Percentiles rank a stretch among this genome's conserved stretches.
Conservation (phyloP, 768 basidiomycete species). For the Lentinus brumalis region DNA sequence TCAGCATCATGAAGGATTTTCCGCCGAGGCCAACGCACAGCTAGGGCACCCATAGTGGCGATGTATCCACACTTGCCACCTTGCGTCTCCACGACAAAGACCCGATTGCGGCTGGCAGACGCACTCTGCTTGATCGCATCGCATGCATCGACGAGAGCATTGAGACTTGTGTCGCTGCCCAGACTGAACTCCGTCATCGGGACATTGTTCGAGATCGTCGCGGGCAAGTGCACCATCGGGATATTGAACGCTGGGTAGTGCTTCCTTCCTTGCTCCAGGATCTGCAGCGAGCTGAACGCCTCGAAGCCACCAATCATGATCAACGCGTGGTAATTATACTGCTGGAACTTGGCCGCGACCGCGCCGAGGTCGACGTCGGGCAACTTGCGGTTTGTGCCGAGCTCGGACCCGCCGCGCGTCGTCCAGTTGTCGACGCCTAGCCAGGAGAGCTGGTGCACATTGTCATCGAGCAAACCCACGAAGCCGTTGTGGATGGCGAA, state of each 20-base stretch:
- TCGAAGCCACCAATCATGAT: conserved; percentile 97
- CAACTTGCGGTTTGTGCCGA: conserved; percentile 91
- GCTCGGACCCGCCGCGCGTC: conserved; percentile 93
- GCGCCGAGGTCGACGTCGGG: conserved; percentile 87
- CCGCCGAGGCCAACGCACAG: conserved; percentile 56
- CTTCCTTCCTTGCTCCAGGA: conserved; percentile 78
- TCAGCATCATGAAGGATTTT: neutral
- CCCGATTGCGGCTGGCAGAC: conserved; percentile 91
- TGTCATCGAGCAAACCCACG: conserved; percentile 90
- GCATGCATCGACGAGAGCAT: conserved; percentile 95
- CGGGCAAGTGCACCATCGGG: conserved; percentile 94
- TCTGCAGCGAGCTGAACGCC: conserved; percentile 78
- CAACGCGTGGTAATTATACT: conserved; percentile 75
- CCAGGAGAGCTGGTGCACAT: conserved; percentile 87
- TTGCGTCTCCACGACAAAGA: conserved; percentile 98
- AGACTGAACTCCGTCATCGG: conserved; percentile 96
- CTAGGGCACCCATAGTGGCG: conserved; percentile 92
- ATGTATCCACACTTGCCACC: conserved; percentile 97
- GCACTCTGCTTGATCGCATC: conserved; percentile 99
- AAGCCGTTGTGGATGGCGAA: conserved; percentile 95
- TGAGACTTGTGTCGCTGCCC: conserved; percentile 96
- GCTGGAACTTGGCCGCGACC: conserved; percentile 89
- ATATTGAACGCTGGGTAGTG: conserved; percentile 92
- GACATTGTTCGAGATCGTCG: conserved; percentile 97
- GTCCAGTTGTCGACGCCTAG: conserved; percentile 97